Conservation (phyloP, 2,329 filamentous ascomycete species). For the Aspergillus costaricaensis region DNA sequence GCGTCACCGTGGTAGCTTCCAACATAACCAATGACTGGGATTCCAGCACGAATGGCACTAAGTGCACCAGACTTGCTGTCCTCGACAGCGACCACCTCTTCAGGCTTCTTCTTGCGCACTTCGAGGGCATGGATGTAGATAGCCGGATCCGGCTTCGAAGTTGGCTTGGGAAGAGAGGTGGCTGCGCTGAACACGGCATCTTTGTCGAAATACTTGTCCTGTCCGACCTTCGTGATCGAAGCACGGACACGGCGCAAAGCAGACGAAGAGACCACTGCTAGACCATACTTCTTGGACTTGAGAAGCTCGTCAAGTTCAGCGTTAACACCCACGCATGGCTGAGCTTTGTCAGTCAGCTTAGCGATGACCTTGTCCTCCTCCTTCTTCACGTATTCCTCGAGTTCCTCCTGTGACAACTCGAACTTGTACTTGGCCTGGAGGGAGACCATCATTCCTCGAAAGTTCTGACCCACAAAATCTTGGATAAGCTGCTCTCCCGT, state of each 20-base stretch:
- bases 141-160: conserved; percentile 86
- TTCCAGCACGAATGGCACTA: conserved; percentile 73
- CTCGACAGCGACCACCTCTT: conserved; percentile 78
- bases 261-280: conserved; percentile 80
- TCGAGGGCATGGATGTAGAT: conserved; percentile 80
- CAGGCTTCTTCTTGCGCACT: conserved; percentile 68
- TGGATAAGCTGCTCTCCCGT: conserved; percentile 75
- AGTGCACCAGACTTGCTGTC: conserved; percentile 84
- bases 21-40: conserved; percentile 81
- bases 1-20: conserved; percentile 68
- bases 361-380: conserved; percentile 84
- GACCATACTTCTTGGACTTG: conserved; percentile 63
- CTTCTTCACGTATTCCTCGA: conserved; percentile 70
- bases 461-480: conserved; percentile 92
- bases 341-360: conserved; percentile 69
- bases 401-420: conserved; percentile 65
- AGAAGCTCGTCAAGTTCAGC: conserved; percentile 67
- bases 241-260: conserved; percentile 77
- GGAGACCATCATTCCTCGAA: conserved; percentile 82
- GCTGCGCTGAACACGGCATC: conserved; percentile 80
- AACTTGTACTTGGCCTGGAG: conserved; percentile 78
- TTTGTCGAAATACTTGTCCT: conserved; percentile 76
- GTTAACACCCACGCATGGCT: conserved; percentile 69
- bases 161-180: conserved; percentile 74
- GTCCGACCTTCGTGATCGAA: conserved; percentile 74